Evolutionary conservation across 495 filamentous ascomycete species (phyloP).

Genomic region (Tuber brumale): DNA sequence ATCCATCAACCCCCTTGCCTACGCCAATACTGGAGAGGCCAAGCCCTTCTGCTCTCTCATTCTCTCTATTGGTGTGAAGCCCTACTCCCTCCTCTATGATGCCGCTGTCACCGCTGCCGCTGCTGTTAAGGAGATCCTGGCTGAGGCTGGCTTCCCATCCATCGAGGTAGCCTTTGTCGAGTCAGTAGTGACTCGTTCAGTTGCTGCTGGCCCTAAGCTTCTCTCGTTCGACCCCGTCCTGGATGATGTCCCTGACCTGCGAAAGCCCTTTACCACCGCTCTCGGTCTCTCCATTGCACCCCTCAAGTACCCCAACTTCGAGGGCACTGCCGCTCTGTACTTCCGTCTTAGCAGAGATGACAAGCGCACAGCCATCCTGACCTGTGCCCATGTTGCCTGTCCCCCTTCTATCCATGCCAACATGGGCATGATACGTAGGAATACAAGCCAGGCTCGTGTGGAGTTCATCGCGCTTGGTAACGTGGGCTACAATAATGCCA

Average conservation of each 20-base stretch:
- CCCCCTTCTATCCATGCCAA: not conserved
- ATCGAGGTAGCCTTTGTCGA: slow-evolving; percentile 15
- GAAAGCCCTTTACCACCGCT: slow-evolving; percentile 7
- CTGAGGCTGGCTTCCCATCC: too few species aligned
- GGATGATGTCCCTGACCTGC: slow-evolving; percentile 4
- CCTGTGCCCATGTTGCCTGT: not conserved
- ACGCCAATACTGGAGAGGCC: too few species aligned
- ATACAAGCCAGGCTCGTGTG: not conserved
- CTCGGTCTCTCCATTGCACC: slow-evolving; percentile 18
- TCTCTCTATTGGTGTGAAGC: too few species aligned
- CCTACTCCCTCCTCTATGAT: too few species aligned
- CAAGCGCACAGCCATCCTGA: not conserved
- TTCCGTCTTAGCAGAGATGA: not conserved
- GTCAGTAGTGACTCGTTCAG: slow-evolving; percentile 12
- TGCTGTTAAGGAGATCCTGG: too few species aligned
- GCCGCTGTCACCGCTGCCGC: too few species aligned
- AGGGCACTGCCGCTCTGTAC: not conserved
- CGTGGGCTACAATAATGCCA: not conserved
- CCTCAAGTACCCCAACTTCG: slow-evolving; percentile 11
- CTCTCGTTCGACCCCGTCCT: slow-evolving; percentile 11
- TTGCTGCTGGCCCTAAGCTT: too few species aligned
- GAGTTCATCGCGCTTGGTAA: not conserved
- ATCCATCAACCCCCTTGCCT: too few species aligned
- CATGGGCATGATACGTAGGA: not conserved
- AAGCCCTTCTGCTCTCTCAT: too few species aligned